Conservation (phyloP, 257 asterid species). For the Handroanthus guayacan region DNA sequence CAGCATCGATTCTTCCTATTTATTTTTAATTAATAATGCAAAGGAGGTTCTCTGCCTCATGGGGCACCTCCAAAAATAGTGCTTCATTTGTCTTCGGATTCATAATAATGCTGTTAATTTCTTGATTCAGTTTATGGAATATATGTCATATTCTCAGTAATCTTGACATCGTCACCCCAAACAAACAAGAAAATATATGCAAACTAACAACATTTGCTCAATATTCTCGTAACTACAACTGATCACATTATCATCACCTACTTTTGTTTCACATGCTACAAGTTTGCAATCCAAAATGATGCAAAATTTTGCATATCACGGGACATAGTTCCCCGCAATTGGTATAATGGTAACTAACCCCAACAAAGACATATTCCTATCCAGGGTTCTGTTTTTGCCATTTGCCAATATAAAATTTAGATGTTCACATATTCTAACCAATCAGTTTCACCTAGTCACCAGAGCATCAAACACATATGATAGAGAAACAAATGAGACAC, state of each 20-base stretch:
- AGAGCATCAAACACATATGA: conserved; percentile 15
- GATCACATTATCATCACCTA: conserved; percentile 1
- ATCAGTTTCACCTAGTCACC: conserved; percentile 27
- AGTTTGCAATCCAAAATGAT: conserved; percentile 1
- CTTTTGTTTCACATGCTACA: conserved; percentile 4
- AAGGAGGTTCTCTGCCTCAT: background rate
- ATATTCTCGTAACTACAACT: conserved; percentile 1
- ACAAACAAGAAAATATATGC: background rate
- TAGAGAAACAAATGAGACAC: conserved; percentile 19
- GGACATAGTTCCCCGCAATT: background rate
- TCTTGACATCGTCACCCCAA: conserved; percentile 20
- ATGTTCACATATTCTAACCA: conserved; percentile 1
- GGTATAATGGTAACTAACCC: conserved; percentile 1
- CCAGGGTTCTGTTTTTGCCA: conserved; percentile 12
- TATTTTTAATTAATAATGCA: conserved; percentile 16
- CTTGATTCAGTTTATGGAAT: conserved; percentile 2
- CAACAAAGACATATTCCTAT: conserved; percentile 12
- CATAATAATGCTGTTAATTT: conserved; percentile 11
- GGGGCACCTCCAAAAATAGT: background rate
- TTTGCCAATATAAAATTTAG: conserved; percentile 12
- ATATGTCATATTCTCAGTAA: background rate
- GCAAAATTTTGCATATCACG: background rate
- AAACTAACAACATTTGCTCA: background rate
- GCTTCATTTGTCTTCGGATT: background rate
- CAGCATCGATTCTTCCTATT: conserved; percentile 6